Conservation (phyloP, 352 stramenopile species). For the Pythium aphanidermatum region DNA sequence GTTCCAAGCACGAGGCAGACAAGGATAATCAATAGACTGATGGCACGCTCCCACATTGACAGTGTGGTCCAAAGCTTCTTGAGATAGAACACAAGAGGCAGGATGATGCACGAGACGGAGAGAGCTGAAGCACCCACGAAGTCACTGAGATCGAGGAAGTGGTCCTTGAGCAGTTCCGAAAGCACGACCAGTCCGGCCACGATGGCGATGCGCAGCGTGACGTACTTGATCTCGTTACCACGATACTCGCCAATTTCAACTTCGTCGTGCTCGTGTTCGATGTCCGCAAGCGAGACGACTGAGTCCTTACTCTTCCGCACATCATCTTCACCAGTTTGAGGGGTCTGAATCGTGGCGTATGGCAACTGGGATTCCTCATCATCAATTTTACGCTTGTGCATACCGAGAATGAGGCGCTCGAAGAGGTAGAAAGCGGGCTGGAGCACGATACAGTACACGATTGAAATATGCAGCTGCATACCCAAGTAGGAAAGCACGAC, state of each 20-base stretch:
- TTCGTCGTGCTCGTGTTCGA: constrained; percentile 28
- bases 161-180: constrained; percentile 23
- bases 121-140: constrained; percentile 54
- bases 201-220: constrained; percentile 44
- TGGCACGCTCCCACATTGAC: constrained; percentile 25
- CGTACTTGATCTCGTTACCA: constrained; percentile 34
- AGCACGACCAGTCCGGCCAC: constrained; percentile 34
- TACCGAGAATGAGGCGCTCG: constrained; percentile 28
- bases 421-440: constrained; percentile 38
- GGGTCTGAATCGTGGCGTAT: not conserved
- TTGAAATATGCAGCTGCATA: constrained; percentile 36
- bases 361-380: not conserved
- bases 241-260: constrained; percentile 31
- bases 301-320: constrained; percentile 23
- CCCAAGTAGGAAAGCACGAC: constrained; percentile 33
- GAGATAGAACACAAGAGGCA: constrained; percentile 61
- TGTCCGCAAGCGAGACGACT: constrained; percentile 28
- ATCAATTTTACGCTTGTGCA: constrained; percentile 27
- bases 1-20: constrained; percentile 30
- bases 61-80: constrained; percentile 45
- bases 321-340: not conserved
- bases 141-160: constrained; percentile 55
- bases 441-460: constrained; percentile 38
- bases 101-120: constrained; percentile 45
- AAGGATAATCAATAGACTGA: constrained; percentile 30